Evolutionary conservation across 371 early-diverging fungal genomes (phyloP).

Genomic region (Apophysomyces elegans): DNA sequence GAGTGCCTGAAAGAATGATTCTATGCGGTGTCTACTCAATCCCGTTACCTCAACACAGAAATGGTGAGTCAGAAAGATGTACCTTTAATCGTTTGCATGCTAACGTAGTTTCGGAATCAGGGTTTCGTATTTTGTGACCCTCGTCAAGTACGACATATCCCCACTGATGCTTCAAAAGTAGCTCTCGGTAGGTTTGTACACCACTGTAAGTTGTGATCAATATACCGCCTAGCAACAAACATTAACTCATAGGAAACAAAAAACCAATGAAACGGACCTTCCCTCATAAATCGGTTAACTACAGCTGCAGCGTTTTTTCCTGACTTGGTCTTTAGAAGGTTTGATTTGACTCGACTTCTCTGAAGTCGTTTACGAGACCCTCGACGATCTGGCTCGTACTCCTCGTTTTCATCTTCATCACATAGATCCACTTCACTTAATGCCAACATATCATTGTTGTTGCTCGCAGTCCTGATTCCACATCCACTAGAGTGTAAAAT

Average conservation of each 20-base stretch:
- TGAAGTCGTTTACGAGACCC: conserved; percentile 30
- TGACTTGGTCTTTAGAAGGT: conserved; percentile 41
- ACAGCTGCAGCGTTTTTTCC: conserved; percentile 40
- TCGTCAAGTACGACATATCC: conserved; percentile 96
- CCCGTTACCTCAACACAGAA: neutral
- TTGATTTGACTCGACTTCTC: conserved; percentile 27
- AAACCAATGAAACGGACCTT: conserved; percentile 18
- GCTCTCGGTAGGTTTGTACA: conserved; percentile 69
- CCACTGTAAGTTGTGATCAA: conserved; percentile 90
- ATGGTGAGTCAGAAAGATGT: conserved; percentile 9
- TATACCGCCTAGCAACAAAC: conserved; percentile 69
- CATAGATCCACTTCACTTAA: conserved; percentile 25
- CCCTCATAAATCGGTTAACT: conserved; percentile 38
- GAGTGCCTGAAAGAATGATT: conserved; percentile 96
- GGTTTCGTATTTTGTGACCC: conserved; percentile 98
- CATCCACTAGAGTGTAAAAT: conserved; percentile 88
- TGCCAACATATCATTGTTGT: conserved; percentile 13
- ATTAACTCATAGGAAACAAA: neutral
- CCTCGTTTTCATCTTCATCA: conserved; percentile 46
- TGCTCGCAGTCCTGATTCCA: conserved; percentile 52
- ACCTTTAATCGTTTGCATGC: conserved; percentile 82
- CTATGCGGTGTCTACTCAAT: conserved; percentile 77
- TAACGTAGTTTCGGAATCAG: conserved; percentile 88
- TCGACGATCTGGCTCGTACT: conserved; percentile 36
- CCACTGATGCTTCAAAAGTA: conserved; percentile 78